A percentile compares a stretch with the other conserved stretches of the same genome.
Conservation (phyloP, 305 asterid species). For the Fraxinus nigra region DNA sequence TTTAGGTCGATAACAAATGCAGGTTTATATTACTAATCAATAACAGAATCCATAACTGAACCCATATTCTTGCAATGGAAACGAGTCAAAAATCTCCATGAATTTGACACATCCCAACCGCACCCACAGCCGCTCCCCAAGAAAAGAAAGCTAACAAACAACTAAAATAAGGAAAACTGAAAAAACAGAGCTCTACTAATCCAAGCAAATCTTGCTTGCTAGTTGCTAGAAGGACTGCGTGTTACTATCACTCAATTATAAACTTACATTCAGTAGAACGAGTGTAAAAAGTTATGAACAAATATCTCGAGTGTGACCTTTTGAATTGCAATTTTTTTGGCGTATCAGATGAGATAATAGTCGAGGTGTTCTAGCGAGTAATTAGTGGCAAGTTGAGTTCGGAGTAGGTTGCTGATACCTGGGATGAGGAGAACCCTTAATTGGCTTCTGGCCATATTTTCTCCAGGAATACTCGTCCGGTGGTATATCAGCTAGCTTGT, state of each 20-base stretch:
- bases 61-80: background rate
- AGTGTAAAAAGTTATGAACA: background rate
- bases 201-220: background rate
- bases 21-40: background rate
- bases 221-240: background rate
- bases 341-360: background rate
- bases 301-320: background rate
- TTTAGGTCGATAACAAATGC: too few relatives aligned
- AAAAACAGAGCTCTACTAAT: too few relatives aligned
- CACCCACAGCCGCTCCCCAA: background rate
- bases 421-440: conserved; percentile 93
- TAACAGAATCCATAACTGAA: background rate
- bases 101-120: background rate
- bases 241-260: background rate
- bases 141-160: background rate
- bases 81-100: background rate
- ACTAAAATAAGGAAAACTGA: too few relatives aligned
- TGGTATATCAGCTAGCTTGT: conserved; percentile 83
- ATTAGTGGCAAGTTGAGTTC: background rate
- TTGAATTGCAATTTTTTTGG: background rate
- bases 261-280: background rate
- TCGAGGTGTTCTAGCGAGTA: background rate
- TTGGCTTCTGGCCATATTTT: conserved; percentile 95
- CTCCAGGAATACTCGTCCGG: conserved; percentile 93
- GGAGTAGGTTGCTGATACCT: conserved; percentile 37